Evolutionary conservation across 495 filamentous ascomycete genomes (phyloP), one percentile per base, ranked within the genome.

Genomic region (Talaromyces thailandensis): DNA sequence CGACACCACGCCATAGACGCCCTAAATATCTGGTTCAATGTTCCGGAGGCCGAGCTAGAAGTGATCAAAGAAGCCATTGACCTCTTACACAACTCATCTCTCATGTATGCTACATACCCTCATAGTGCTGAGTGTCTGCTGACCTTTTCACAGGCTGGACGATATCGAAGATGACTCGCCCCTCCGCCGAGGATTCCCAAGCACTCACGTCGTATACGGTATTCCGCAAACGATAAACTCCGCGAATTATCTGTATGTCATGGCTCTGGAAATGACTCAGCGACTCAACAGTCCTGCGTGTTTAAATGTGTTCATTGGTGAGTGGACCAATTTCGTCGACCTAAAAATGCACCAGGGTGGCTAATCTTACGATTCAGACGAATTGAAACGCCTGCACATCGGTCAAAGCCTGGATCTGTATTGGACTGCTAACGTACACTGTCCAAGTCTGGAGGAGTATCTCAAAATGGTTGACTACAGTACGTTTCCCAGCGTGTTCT

Each of bases 161-260:
- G 70, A 83, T 65, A 78, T 83, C 16, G 75, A 83, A 69, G 81
- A 96, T 72, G 83, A 74, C 40, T 90, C 87, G 1, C 66, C 81
- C 29, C 81, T 96, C 5, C 83, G 91, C 25, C 84, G 91, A 45
- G 91, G 91, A 21, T 73, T 88, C 28, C 91, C 91, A 6, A 91
- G 92, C 21, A 88, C 91, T 6, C 89, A 96, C 73, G 80, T 75
- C 66, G 92, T 94, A 63, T 96, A 91, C 67, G 91, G 91, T 48
- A 84, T 86, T 3, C 84, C 91, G 5, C 91, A 94, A 73, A 93
- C 91, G 40, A 90, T 96, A 69, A 96, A 95, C 74, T 85, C 82
- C 32, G 89, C 89, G 52, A 95, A 93, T 71, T 93, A 93, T 68
- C 78, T 93, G 60, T 53, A 92, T 74, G 51, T 53, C 23, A 53